Evolutionary conservation across 2,329 filamentous ascomycete genomes (phyloP).

Genomic region (Pseudogymnoascus sp.): DNA sequence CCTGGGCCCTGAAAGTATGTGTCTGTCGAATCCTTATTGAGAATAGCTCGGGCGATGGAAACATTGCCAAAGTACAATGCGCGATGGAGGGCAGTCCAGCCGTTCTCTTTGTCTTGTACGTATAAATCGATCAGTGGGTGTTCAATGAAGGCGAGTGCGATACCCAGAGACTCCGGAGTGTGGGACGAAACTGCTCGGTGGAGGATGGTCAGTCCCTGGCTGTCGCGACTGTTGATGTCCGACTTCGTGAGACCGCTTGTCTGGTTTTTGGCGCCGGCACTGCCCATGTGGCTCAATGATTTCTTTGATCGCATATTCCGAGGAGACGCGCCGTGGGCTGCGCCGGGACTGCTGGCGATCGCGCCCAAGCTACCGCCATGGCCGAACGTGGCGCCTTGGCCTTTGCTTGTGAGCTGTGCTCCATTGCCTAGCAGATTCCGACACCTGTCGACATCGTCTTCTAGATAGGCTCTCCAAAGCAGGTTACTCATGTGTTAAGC

Average conservation of each 20-base stretch:
- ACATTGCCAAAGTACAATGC: conserved; percentile 87
- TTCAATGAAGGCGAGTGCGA: conserved; percentile 72
- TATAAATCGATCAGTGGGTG: conserved; percentile 82
- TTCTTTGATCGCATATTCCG: conserved; percentile 46
- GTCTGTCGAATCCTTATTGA: conserved; percentile 62
- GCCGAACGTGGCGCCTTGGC: conserved; percentile 37
- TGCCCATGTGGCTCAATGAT: conserved; percentile 42
- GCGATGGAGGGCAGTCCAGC: conserved; percentile 91
- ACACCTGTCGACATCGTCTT: conserved; percentile 96
- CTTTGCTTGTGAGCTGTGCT: conserved; percentile 47
- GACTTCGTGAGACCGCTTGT: conserved; percentile 41
- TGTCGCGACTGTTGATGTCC: conserved; percentile 80
- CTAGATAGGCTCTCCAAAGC: conserved; percentile 93
- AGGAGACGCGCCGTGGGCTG: conserved; percentile 39
- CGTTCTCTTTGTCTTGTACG: conserved; percentile 79
- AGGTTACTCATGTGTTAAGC: conserved; percentile 79
- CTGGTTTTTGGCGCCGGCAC: conserved; percentile 37
- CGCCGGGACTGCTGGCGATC: conserved; percentile 26
- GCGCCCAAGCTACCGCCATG: conserved; percentile 35
- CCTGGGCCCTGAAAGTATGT: conserved; percentile 53
- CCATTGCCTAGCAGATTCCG: conserved; percentile 66
- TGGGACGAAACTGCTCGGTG: conserved; percentile 76
- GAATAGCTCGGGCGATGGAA: conserved; percentile 71
- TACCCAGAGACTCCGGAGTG: conserved; percentile 59
- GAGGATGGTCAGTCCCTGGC: conserved; percentile 72